Percentiles rank a stretch among this genome's conserved stretches.
Conservation (phyloP, 106 monocot species). For the Allium fistulosum region DNA sequence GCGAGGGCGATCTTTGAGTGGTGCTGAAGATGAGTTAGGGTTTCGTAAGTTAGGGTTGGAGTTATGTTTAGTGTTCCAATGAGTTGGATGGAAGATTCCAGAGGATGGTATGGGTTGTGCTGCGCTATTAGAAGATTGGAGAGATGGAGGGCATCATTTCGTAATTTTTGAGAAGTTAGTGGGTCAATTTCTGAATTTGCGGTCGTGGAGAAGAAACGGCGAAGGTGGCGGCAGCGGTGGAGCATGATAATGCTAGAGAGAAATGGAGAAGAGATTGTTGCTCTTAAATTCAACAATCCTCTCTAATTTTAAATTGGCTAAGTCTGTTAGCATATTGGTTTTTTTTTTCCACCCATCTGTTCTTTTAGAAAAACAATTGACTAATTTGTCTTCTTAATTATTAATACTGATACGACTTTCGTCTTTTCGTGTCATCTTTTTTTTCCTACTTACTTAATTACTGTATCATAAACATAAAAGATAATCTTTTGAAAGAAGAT, state of each 20-base stretch:
- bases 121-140: conserved; percentile 61
- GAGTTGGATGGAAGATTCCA: conserved; percentile 81
- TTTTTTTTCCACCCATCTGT: too few relatives aligned
- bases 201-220: neutral
- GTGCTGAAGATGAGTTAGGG: conserved; percentile 84
- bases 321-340: too few relatives aligned
- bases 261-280: too few relatives aligned
- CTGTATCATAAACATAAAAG: too few relatives aligned
- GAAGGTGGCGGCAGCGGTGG: neutral
- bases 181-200: neutral
- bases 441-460: too few relatives aligned
- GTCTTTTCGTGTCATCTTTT: too few relatives aligned
- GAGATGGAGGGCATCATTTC: conserved; percentile 48
- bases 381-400: too few relatives aligned
- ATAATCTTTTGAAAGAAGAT: too few relatives aligned
- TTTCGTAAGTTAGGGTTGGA: conserved; percentile 45
- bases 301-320: too few relatives aligned
- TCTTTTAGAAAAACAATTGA: too few relatives aligned
- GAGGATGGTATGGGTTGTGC: conserved; percentile 96
- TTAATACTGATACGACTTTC: too few relatives aligned
- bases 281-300: too few relatives aligned
- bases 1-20: conserved; percentile 77
- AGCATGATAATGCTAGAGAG: neutral
- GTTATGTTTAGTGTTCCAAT: conserved; percentile 37
- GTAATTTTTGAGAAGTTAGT: conserved; percentile 5